Evolutionary conservation across 164 flowering plant species (phyloP).

Genomic region (Warburgia ugandensis): DNA sequence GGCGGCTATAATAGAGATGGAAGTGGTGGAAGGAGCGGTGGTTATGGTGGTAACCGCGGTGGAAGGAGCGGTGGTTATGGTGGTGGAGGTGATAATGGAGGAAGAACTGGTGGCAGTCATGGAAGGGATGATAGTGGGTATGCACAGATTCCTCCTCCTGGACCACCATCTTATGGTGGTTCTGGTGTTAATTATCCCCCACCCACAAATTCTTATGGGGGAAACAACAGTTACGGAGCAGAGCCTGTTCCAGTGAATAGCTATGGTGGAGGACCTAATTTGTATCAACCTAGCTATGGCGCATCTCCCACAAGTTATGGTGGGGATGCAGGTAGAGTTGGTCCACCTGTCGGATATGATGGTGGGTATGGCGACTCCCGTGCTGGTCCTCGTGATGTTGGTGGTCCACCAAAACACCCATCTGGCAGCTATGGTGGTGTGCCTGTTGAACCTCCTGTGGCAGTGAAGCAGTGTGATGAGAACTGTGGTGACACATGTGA

Average conservation of each 20-base stretch:
- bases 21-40: constrained; percentile 12
- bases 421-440: constrained; percentile 42
- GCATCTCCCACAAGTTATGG: constrained; percentile 21
- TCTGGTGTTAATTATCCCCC: constrained; percentile 45
- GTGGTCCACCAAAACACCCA: constrained; percentile 32
- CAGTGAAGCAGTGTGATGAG: constrained; percentile 91
- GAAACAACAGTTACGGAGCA: constrained; percentile 42
- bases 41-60: constrained; percentile 22
- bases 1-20: background rate
- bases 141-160: constrained; percentile 48
- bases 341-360: constrained; percentile 29
- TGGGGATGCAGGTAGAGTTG: constrained; percentile 41
- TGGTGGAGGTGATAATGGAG: constrained; percentile 28
- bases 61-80: constrained; percentile 19
- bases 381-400: constrained; percentile 4
- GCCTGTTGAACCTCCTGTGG: constrained; percentile 36
- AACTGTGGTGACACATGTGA: constrained; percentile 84
- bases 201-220: constrained; percentile 44
- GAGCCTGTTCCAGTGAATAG: constrained; percentile 78
- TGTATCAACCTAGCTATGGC: constrained; percentile 75
- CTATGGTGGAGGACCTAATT: constrained; percentile 53
- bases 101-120: constrained; percentile 40
- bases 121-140: constrained; percentile 59
- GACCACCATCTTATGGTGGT: constrained; percentile 47
- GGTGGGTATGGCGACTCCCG: constrained; percentile 25